Conservation (phyloP, 352 stramenopile genomes). For the Phytophthora boehmeriae region DNA sequence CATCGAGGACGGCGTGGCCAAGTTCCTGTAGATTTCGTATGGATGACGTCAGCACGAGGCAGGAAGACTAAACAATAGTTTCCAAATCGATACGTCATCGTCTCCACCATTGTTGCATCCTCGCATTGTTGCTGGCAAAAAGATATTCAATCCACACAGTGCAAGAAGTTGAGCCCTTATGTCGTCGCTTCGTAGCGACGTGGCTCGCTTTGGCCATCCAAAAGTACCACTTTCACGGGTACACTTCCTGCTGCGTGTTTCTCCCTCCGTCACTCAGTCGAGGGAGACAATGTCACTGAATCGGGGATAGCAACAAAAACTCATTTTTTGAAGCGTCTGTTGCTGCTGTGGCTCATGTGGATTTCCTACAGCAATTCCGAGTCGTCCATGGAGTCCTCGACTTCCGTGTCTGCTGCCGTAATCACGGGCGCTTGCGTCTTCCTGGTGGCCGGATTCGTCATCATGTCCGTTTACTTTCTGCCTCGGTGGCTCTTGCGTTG, state of each 20-base stretch:
- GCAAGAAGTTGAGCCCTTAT: too few relatives aligned
- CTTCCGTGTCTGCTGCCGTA: neutral
- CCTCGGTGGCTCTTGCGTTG: slow-evolving; percentile 71
- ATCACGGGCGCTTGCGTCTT: slow-evolving; percentile 31
- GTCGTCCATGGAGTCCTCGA: too few relatives aligned
- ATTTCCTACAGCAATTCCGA: neutral
- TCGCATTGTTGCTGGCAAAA: too few relatives aligned
- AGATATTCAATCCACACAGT: too few relatives aligned
- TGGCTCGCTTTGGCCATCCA: slow-evolving; percentile 13
- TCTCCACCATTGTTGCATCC: too few relatives aligned
- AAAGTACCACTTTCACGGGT: neutral
- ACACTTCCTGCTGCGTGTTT: too few relatives aligned
- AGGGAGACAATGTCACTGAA: slow-evolving; percentile 6
- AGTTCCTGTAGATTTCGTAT: slow-evolving; percentile 94
- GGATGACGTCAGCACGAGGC: too few relatives aligned
- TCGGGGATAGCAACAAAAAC: neutral
- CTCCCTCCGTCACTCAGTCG: neutral
- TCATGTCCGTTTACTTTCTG: slow-evolving; percentile 70
- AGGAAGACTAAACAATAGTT: too few relatives aligned
- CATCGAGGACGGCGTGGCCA: slow-evolving; percentile 83
- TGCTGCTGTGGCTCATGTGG: neutral
- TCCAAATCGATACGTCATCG: too few relatives aligned
- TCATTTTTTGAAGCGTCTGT: slow-evolving; percentile 8
- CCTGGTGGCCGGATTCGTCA: slow-evolving; percentile 33
- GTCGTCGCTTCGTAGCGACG: neutral